Evolutionary conservation across 2,329 filamentous ascomycete species (phyloP), one percentile per base, ranked within the genome.

Genomic region (Endoconidiophora polonica): DNA sequence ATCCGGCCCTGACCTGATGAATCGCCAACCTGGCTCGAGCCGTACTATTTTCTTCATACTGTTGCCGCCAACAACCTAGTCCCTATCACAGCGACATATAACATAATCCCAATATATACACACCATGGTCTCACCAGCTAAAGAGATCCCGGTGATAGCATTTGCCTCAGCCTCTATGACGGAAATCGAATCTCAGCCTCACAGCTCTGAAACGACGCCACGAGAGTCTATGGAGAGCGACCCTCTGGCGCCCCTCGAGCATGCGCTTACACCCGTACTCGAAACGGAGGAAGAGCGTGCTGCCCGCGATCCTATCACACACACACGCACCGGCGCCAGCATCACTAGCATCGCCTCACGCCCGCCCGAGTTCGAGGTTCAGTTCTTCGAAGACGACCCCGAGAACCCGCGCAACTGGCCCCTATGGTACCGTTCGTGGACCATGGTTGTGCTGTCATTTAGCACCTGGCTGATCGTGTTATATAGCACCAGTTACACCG

Each of bases 401-500:
- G 69, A 72, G 10, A 80, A 86, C 57, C 81, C 83, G 0, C 70
- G 73, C 54, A 79, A 82, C 59, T 86, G 83, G 82, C 63, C 75
- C 0, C 58, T 80, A 41, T 70, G 65, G 58, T 65, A 66, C 56
- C 60, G 69, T 55, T 53, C 59, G 43, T 72, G 66, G 65, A 61
- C 62, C 48, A 61, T 70, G 46, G 62, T 66, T 64, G 69, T 58
- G 54, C 63, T 72, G 45, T 69, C 68, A 33, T 69, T 65, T 51
- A 65, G 66, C 4, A 67, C 67, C 1, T 71, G 69, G 69, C 62
- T 68, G 18, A 61, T 70, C n/a, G 79, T 86, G 14, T 60, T 86
- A 43, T 86, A 87, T 59, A 86, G 80, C 44, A 91, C 86, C 0
- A 80, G 76, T 47, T 93, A 91, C 60, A 86, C 85, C 1, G 76